Conservation (phyloP, 2,329 filamentous ascomycete species). For the Pyricularia grisea region DNA sequence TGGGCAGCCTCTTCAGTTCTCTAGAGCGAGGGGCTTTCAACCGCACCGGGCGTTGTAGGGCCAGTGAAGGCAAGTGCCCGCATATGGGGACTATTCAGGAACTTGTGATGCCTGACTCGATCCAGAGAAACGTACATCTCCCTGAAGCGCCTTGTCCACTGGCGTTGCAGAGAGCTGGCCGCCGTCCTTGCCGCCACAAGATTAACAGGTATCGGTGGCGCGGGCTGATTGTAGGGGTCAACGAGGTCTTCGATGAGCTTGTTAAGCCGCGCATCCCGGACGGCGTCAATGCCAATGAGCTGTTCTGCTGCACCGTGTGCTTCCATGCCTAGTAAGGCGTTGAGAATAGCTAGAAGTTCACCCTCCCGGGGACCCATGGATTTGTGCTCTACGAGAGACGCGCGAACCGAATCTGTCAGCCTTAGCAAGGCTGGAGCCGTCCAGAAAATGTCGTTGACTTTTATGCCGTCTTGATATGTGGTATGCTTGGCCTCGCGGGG, state of each 20-base stretch:
- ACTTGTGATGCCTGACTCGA: conserved; percentile 25
- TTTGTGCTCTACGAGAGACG: conserved; percentile 21
- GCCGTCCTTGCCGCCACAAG: conserved; percentile 24
- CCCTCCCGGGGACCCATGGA: conserved; percentile 22
- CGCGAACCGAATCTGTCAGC: conserved; percentile 32
- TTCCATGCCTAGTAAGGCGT: conserved; percentile 28
- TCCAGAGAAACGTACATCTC: conserved; percentile 36
- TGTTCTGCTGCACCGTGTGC: conserved; percentile 18
- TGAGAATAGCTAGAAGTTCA: conserved; percentile 29
- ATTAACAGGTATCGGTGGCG: conserved; percentile 15
- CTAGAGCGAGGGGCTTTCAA: conserved; percentile 3
- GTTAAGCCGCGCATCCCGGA: conserved; percentile 29
- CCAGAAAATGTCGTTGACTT: conserved; percentile 1
- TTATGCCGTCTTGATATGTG: background rate
- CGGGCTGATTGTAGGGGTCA: conserved; percentile 18
- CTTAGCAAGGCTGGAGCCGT: conserved; percentile 18
- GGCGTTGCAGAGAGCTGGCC: conserved; percentile 28
- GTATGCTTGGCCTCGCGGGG: background rate
- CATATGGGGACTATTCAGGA: conserved; percentile 28
- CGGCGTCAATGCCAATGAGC: conserved; percentile 22
- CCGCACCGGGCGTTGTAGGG: conserved; percentile 15
- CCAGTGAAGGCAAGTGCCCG: conserved; percentile 29
- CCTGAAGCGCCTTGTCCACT: conserved; percentile 34
- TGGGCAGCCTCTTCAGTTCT: conserved; percentile 18
- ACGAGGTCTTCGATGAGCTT: conserved; percentile 34